A percentile compares a stretch with the other conserved stretches of the same genome.
Evolutionary conservation across 306 rosid genomes (phyloP).

Genomic region (Quercus aquifolioides): DNA sequence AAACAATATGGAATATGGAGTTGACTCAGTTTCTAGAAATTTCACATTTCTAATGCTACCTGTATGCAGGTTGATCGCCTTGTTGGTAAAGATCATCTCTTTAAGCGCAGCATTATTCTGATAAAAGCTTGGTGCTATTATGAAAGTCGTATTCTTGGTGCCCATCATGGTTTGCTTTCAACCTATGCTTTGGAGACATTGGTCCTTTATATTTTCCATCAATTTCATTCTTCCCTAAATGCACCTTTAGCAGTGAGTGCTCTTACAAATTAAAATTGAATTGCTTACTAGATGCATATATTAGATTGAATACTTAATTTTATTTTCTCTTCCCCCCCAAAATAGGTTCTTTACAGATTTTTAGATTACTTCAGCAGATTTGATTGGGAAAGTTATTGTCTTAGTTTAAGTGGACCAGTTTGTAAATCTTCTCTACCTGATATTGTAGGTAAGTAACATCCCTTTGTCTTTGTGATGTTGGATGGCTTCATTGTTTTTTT

Average conservation of each 20-base stretch:
- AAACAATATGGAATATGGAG: slow-evolving; percentile 3
- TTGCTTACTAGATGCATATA: not conserved
- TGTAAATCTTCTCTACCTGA: slow-evolving; percentile 64
- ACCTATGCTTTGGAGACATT: slow-evolving; percentile 91
- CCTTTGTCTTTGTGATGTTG: slow-evolving; percentile 8
- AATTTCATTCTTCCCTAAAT: slow-evolving; percentile 58
- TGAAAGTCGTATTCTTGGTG: slow-evolving; percentile 89
- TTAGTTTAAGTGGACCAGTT: slow-evolving; percentile 85
- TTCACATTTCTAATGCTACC: not conserved
- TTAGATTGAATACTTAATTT: not conserved
- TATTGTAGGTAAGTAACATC: slow-evolving; percentile 53
- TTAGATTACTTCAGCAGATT: slow-evolving; percentile 85
- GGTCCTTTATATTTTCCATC: slow-evolving; percentile 79
- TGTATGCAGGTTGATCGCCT: slow-evolving; percentile 65
- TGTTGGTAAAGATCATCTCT: slow-evolving; percentile 71
- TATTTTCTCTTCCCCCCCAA: slow-evolving; percentile 9
- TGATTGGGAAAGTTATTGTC: slow-evolving; percentile 83
- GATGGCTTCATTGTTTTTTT: slow-evolving; percentile 16
- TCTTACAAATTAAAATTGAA: not conserved
- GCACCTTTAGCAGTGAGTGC: slow-evolving; percentile 79
- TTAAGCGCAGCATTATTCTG: slow-evolving; percentile 81
- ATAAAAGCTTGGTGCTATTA: slow-evolving; percentile 94
- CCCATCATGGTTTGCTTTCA: slow-evolving; percentile 87
- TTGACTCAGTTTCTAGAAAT: slow-evolving; percentile 12
- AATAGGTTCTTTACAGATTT: slow-evolving; percentile 79